phyloP scores from a whole-genome alignment of 2,329 filamentous ascomycete genomes.

The Diaporthe batatas region DNA sequence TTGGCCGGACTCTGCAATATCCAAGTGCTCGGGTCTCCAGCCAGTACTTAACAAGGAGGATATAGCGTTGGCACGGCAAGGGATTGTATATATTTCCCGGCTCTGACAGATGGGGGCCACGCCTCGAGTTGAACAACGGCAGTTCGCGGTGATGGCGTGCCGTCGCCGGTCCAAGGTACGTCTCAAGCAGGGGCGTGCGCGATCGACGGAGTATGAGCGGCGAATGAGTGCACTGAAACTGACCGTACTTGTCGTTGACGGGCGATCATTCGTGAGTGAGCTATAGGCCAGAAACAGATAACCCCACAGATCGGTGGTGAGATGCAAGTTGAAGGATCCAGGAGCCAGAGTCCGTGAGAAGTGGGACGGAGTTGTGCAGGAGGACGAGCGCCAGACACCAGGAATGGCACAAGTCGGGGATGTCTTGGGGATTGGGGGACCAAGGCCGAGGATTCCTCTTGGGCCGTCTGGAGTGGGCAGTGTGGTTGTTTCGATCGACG shows the following conservation, averaged over 20 bases:
- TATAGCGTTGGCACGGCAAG: constrained; percentile 13
- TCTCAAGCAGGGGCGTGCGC: constrained; percentile 32
- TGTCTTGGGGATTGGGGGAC: constrained; percentile 21
- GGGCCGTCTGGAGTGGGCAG: constrained; percentile 25
- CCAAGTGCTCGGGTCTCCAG: constrained; percentile 11
- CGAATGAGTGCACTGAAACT: constrained; percentile 31
- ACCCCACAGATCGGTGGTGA: constrained; percentile 19
- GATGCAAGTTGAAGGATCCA: constrained; percentile 14
- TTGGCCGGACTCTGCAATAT: neutral
- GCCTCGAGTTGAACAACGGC: constrained; percentile 15
- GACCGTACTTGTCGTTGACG: constrained; percentile 31
- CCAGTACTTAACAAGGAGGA: constrained; percentile 2
- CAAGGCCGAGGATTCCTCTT: constrained; percentile 28
- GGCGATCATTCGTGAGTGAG: constrained; percentile 22
- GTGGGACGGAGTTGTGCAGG: constrained; percentile 28
- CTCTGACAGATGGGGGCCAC: neutral
- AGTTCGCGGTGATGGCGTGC: neutral
- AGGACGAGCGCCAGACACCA: constrained; percentile 3
- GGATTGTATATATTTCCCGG: constrained; percentile 6
- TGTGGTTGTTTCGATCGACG: constrained; percentile 34
- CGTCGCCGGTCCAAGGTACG: constrained; percentile 15
- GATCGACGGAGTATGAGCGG: constrained; percentile 33
- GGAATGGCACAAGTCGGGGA: constrained; percentile 9
- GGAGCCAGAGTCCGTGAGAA: constrained; percentile 3
- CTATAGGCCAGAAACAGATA: constrained; percentile 15